Evolutionary conservation across 805 yeast species (phyloP).

Genomic region (Komagataella ulmi): DNA sequence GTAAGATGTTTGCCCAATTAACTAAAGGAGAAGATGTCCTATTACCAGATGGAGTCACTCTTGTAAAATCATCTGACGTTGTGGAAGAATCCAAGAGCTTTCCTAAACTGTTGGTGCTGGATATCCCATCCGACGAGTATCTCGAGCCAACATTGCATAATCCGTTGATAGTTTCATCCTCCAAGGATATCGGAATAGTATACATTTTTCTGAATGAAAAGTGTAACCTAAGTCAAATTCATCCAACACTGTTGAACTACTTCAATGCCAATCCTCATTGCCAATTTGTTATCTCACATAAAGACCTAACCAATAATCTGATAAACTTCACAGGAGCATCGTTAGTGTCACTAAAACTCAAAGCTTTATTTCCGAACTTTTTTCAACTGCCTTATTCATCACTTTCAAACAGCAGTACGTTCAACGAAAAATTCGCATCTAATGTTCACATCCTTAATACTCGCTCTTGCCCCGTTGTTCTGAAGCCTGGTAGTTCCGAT

Average conservation of each 20-base stretch:
- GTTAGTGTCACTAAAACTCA: slow-evolving; percentile 38
- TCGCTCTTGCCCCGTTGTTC: neutral
- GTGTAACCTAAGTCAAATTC: slow-evolving; percentile 28
- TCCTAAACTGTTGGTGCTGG: slow-evolving; percentile 52
- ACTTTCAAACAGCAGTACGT: neutral
- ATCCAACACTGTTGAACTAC: slow-evolving; percentile 33
- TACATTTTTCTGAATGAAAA: slow-evolving; percentile 68
- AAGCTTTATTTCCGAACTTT: slow-evolving; percentile 29
- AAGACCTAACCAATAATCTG: slow-evolving; percentile 44
- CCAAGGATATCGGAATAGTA: slow-evolving; percentile 32
- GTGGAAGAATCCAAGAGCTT: slow-evolving; percentile 47
- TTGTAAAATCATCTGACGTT: slow-evolving; percentile 58
- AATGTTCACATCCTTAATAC: neutral
- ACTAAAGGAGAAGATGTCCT: slow-evolving; percentile 47
- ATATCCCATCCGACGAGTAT: slow-evolving; percentile 48
- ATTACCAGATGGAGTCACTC: slow-evolving; percentile 37
- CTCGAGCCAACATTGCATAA: slow-evolving; percentile 9
- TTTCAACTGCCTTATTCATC: slow-evolving; percentile 24
- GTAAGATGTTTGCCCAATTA: slow-evolving; percentile 42
- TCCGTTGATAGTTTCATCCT: neutral
- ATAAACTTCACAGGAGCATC: slow-evolving; percentile 47
- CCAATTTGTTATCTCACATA: slow-evolving; percentile 65
- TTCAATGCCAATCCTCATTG: slow-evolving; percentile 29
- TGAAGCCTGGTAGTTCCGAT: neutral
- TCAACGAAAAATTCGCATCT: neutral